Percentiles rank a stretch among this genome's conserved stretches.
These are phyloP conservation scores for Penicillium waksmanii DNA, from an alignment of 495 filamentous ascomycete genomes.

Conservation along the genomic window DNA sequence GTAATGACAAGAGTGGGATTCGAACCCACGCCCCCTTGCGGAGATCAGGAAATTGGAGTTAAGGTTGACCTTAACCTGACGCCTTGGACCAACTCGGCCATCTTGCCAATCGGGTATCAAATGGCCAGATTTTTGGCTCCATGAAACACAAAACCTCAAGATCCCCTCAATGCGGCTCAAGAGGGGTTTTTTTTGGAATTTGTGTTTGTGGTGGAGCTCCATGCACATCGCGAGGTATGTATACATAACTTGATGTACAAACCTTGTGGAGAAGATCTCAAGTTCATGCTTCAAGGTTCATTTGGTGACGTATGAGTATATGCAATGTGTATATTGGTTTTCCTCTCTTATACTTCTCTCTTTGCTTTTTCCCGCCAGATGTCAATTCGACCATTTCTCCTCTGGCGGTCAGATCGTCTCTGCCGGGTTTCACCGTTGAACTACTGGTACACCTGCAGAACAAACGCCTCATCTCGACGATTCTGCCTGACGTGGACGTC, in stretches of 20 bases:
- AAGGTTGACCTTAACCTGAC: conserved; percentile 44
- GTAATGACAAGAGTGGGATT: conserved; percentile 42
- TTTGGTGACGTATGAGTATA: no score
- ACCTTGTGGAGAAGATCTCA: no score
- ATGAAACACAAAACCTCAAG: background rate
- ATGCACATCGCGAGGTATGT: no score
- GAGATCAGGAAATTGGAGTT: conserved; percentile 35
- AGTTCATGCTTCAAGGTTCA: no score
- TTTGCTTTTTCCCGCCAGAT: background rate
- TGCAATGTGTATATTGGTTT: no score
- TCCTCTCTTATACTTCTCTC: background rate
- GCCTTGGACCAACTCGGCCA: conserved; percentile 46
- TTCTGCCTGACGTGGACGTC: conserved; percentile 1
- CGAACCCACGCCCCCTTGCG: conserved; percentile 40
- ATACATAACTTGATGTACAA: no score
- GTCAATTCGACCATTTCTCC: background rate
- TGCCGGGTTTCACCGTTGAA: conserved; percentile 2
- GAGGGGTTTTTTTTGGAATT: no score
- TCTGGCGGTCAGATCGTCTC: conserved; percentile 1
- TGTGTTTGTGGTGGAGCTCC: no score
- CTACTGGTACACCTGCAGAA: background rate
- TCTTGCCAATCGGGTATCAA: conserved; percentile 31
- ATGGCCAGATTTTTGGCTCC: background rate
- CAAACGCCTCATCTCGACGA: conserved; percentile 4
- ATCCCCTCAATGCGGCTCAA: background rate